Evolutionary conservation across 179 eudicot genomes (phyloP).

Genomic region (Heliamphora pulchella): DNA sequence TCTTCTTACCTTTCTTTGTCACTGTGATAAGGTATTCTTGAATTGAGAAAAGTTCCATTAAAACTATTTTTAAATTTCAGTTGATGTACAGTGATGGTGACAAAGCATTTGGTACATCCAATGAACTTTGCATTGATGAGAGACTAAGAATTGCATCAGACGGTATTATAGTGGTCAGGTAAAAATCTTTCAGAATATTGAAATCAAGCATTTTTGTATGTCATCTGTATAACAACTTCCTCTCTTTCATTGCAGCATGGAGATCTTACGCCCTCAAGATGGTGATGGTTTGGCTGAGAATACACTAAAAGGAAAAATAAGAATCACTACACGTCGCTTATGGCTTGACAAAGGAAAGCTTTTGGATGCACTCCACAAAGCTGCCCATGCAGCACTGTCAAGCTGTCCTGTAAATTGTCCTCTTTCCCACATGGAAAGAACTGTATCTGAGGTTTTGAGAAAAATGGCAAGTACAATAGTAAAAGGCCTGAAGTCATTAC

Average conservation of each 20-base stretch:
- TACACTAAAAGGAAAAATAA: conserved; percentile 71
- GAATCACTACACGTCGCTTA: conserved; percentile 93
- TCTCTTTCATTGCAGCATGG: conserved; percentile 62
- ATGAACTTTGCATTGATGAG: conserved; percentile 89
- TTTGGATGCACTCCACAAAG: conserved; percentile 88
- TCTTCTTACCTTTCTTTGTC: neutral
- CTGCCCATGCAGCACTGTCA: conserved; percentile 82
- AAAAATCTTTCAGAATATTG: conserved; percentile 14
- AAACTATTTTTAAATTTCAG: conserved; percentile 35
- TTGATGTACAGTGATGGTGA: conserved; percentile 98
- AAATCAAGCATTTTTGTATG: neutral
- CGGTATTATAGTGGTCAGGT: conserved; percentile 93
- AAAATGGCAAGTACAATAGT: conserved; percentile 87
- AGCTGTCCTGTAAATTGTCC: conserved; percentile 87
- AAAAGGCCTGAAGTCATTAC: conserved; percentile 93
- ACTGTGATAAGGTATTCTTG: neutral
- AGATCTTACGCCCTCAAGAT: conserved; percentile 68
- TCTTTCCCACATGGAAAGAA: conserved; percentile 82
- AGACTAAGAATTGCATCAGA: conserved; percentile 84
- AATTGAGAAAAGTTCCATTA: conserved; percentile 13
- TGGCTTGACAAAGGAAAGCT: conserved; percentile 99
- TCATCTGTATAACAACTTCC: neutral
- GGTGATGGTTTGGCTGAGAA: conserved; percentile 36
- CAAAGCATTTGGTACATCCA: conserved; percentile 90
- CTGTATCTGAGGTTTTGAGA: conserved; percentile 75